These are phyloP conservation scores for Staphylotrichum tortipilum DNA, from an alignment of 495 filamentous ascomycete species.

Conservation along the genomic window DNA sequence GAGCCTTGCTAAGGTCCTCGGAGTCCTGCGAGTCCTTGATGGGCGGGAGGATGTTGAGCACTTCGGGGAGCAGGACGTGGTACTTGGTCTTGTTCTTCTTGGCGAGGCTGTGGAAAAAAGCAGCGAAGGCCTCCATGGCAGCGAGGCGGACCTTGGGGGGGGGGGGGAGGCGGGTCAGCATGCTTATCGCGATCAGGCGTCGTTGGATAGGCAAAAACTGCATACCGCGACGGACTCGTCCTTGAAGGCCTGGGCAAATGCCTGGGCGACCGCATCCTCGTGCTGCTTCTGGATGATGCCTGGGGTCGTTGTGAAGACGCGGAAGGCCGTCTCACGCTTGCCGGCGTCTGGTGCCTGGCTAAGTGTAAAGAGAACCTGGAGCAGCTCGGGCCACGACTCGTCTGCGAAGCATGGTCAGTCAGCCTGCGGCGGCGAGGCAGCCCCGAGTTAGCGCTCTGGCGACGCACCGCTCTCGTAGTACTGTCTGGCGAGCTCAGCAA, in stretches of 20 bases:
- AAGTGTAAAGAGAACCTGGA: conserved; percentile 73
- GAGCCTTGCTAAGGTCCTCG: conserved; percentile 78
- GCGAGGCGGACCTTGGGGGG: conserved; percentile 71
- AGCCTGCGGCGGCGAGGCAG: too few relatives aligned
- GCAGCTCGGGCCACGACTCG: conserved; percentile 83
- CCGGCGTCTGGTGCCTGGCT: conserved; percentile 75
- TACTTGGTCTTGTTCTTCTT: conserved; percentile 85
- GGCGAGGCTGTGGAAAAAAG: conserved; percentile 82
- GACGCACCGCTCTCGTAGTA: conserved; percentile 82
- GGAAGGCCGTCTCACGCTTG: conserved; percentile 81
- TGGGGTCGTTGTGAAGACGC: conserved; percentile 90
- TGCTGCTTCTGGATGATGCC: conserved; percentile 95
- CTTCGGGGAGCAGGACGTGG: conserved; percentile 72
- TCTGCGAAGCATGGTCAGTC: too few relatives aligned
- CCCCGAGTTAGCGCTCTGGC: conserved; percentile 20
- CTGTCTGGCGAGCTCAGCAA: conserved; percentile 90
- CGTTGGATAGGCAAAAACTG: not conserved
- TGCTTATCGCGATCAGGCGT: conserved; percentile 2
- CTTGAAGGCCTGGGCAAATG: conserved; percentile 85
- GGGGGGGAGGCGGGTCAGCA: too few relatives aligned
- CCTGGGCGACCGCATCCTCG: conserved; percentile 70
- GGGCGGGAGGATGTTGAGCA: conserved; percentile 86
- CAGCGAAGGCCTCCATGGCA: conserved; percentile 92
- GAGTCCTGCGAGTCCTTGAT: conserved; percentile 84
- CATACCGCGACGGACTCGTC: conserved; percentile 73